Conservation (phyloP, 805 yeast species). For the Metschnikowia colocasiae region DNA sequence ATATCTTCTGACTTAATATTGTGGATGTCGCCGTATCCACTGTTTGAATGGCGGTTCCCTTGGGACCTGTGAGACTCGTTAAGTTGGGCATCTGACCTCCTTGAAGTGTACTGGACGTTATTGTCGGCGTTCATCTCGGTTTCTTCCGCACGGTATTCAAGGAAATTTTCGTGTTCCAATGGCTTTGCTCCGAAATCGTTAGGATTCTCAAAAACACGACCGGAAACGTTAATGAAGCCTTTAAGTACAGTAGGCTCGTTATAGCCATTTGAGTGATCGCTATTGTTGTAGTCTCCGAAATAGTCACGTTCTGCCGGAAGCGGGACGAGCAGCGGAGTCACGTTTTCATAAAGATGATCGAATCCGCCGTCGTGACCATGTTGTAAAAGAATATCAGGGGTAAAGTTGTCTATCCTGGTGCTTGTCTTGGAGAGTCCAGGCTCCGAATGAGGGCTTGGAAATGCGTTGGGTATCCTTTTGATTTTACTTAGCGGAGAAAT, state of each 20-base stretch:
- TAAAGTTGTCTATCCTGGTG: conserved; percentile 7
- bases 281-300: conserved; percentile 13
- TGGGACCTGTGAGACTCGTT: not conserved
- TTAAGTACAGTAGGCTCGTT: conserved; percentile 3
- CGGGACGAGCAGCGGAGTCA: conserved; percentile 18
- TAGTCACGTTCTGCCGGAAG: conserved; percentile 15
- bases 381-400: conserved; percentile 9
- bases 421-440: conserved; percentile 3
- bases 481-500: conserved; percentile 10
- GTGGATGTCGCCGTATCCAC: not conserved
- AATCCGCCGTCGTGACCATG: conserved; percentile 7
- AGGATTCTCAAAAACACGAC: conserved; percentile 10
- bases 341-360: conserved; percentile 11
- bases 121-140: not conserved
- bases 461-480: conserved; percentile 13
- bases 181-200: not conserved
- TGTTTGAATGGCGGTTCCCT: not conserved
- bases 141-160: not conserved
- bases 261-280: conserved; percentile 1
- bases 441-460: conserved; percentile 19
- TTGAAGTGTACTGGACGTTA: not conserved
- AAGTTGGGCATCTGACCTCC: not conserved
- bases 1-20: not conserved
- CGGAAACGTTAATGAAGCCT: conserved; percentile 12
- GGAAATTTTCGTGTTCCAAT: not conserved